Percentiles rank a stretch among this genome's conserved stretches.
Conservation (phyloP, 148 eudicot genomes). For the Chenopodium album region DNA sequence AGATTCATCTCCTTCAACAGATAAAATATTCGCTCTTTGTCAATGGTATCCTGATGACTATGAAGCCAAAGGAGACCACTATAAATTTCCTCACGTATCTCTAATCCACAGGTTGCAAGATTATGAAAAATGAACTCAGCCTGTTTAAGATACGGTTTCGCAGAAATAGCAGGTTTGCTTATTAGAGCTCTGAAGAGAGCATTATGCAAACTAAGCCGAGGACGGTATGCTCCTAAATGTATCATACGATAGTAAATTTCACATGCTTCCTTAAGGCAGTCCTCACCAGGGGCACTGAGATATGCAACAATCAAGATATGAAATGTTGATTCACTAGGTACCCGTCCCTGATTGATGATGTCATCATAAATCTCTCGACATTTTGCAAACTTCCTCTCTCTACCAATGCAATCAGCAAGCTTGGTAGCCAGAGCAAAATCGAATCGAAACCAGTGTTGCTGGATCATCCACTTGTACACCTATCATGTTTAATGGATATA, state of each 20-base stretch:
- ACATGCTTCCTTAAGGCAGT: conserved; percentile 75
- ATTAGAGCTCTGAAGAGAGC: conserved; percentile 78
- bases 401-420: conserved; percentile 88
- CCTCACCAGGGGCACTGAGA: conserved; percentile 62
- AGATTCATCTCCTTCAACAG: conserved; percentile 64
- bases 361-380: conserved; percentile 82
- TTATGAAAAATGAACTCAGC: conserved; percentile 88
- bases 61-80: conserved; percentile 94
- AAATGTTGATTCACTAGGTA: conserved; percentile 91
- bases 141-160: conserved; percentile 70
- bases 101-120: conserved; percentile 52
- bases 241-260: conserved; percentile 82
- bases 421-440: conserved; percentile 87
- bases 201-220: conserved; percentile 84
- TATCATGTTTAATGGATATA: conserved; percentile 23
- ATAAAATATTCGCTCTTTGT: conserved; percentile 58
- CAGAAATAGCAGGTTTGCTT: conserved; percentile 47
- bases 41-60: conserved; percentile 81
- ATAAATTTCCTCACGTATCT: conserved; percentile 73
- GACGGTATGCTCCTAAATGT: conserved; percentile 81
- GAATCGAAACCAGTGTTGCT: conserved; percentile 81
- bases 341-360: conserved; percentile 78
- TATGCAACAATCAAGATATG: conserved; percentile 74
- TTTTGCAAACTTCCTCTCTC: conserved; percentile 65
- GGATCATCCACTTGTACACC: conserved; percentile 97